Percentiles rank a stretch among this genome's conserved stretches.
These are phyloP conservation scores for Xylaria multiplex DNA, from an alignment of 2,329 filamentous ascomycete species.

Conservation along the genomic window DNA sequence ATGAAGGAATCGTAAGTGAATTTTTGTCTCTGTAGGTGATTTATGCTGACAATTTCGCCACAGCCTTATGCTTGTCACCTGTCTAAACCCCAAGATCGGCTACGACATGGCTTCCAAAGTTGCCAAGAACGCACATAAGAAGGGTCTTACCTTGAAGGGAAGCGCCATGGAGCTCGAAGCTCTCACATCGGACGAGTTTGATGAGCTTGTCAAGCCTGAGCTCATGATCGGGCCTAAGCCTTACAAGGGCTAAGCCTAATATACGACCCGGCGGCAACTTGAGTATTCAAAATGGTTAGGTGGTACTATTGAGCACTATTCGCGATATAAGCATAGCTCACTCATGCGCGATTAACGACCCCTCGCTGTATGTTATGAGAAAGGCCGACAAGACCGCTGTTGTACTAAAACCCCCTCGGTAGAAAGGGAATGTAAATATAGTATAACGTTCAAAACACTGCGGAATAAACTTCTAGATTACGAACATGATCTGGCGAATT, in stretches of 20 bases:
- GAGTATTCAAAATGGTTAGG: neutral
- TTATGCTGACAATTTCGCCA: slow-evolving; percentile 16
- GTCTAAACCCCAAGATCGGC: slow-evolving; percentile 95
- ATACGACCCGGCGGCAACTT: neutral
- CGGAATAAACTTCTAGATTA: slow-evolving; percentile 1
- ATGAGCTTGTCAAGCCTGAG: slow-evolving; percentile 88
- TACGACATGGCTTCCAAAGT: slow-evolving; percentile 98
- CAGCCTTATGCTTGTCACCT: slow-evolving; percentile 97
- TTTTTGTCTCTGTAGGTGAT: slow-evolving; percentile 3
- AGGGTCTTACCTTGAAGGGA: slow-evolving; percentile 92
- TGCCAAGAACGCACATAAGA: slow-evolving; percentile 99
- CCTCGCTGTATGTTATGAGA: neutral
- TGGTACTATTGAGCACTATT: slow-evolving; percentile 2
- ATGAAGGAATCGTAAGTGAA: slow-evolving; percentile 87
- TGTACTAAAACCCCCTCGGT: slow-evolving; percentile 12
- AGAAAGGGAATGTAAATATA: slow-evolving; percentile 19
- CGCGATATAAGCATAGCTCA: neutral
- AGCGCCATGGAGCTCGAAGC: slow-evolving; percentile 93
- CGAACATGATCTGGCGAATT: neutral
- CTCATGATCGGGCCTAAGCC: slow-evolving; percentile 89
- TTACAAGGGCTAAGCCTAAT: slow-evolving; percentile 59
- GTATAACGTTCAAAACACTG: slow-evolving; percentile 7
- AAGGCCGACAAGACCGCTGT: neutral
- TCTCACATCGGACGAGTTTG: slow-evolving; percentile 88
- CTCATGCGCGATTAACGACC: neutral